Conservation (phyloP, 805 yeast genomes). For the Diddensiella caesifluorescens region DNA sequence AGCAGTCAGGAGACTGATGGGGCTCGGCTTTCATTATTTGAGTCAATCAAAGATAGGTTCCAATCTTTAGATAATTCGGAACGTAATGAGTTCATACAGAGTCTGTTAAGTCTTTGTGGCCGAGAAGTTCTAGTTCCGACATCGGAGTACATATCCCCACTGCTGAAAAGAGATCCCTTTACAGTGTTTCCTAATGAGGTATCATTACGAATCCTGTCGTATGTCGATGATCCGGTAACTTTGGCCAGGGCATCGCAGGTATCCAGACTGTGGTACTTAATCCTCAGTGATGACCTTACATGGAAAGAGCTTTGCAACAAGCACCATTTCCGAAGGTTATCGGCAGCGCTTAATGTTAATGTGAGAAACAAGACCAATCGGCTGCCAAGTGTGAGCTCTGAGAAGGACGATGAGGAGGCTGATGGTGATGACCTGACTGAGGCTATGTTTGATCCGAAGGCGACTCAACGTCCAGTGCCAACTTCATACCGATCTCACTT, state of each 20-base stretch:
- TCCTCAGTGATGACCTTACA: conserved; percentile 38
- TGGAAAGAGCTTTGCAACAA: conserved; percentile 38
- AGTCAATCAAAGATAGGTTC: conserved; percentile 17
- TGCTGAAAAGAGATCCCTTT: conserved; percentile 38
- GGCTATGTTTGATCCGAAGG: conserved; percentile 32
- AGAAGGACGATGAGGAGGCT: conserved; percentile 6
- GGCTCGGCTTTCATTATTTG: neutral
- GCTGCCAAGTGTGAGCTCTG: conserved; percentile 16
- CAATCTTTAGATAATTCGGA: conserved; percentile 18
- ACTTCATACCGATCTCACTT: conserved; percentile 36
- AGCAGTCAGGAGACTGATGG: neutral
- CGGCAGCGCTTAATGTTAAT: conserved; percentile 29
- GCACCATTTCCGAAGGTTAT: conserved; percentile 34
- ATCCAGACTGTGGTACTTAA: conserved; percentile 64
- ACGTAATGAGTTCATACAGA: conserved; percentile 20
- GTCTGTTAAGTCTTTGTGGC: conserved; percentile 23
- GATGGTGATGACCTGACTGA: conserved; percentile 22
- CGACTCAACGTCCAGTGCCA: conserved; percentile 29
- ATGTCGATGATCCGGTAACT: conserved; percentile 75
- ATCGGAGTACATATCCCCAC: conserved; percentile 31
- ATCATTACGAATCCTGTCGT: conserved; percentile 74
- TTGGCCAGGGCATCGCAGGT: conserved; percentile 92
- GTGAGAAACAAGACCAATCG: conserved; percentile 2
- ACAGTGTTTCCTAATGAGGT: conserved; percentile 69
- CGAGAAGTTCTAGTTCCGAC: conserved; percentile 24